Base-by-base conservation (phyloP, 768 basidiomycete genomes). In the Dioszegia aurantiaca region DNA sequence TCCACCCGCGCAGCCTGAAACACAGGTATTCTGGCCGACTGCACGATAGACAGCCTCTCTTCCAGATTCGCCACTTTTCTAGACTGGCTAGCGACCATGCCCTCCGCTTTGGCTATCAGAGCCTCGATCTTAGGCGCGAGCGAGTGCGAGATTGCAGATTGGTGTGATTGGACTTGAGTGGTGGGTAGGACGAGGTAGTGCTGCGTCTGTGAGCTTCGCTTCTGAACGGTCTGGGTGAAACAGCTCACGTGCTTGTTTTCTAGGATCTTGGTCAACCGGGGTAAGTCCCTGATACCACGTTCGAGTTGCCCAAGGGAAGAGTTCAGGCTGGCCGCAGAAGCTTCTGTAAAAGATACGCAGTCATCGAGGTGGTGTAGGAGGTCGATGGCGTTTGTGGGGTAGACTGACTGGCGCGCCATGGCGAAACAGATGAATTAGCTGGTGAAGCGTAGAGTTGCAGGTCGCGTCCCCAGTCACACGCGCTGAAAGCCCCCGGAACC, bases 61-160 rank as follows among this genome's bases (percentile, higher is more conserved):
- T 72, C 66, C 27, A 76, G 47, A 17, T 63, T 65, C 10, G 44
- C 51, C 37, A 68, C 59, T 36, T 65, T 64, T 23, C 47, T 52
- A 21, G 62, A 43, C 16, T 70, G 58, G 63, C 41, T 1, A 76
- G 44, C 14, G 60, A 28, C 6, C 36, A 30, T 40, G 33, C 8
- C 14, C 33, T 74, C 74, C 4, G 72, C 72, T 44, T 61, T 55
- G 1, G 59, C 45, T 24, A 76, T 73, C 8, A 76, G 60, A 9
- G 56, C 45, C n/a, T 76, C 72, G 53, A 76, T 74, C 51, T 76
- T 71, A 6, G 75, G 75, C 1, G 63, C 67, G 21, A 76, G 65
- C 1, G 66, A 62, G 24, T 60, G 44, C 1, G 71, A 62, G 14
- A 76, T 60, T 6, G 69, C 63, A 2, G 63, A 54, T 63, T 72